A percentile compares a stretch with the other conserved stretches of the same genome.
Conservation (phyloP, 805 yeast species). For the Wickerhamomyces ciferrii region DNA sequence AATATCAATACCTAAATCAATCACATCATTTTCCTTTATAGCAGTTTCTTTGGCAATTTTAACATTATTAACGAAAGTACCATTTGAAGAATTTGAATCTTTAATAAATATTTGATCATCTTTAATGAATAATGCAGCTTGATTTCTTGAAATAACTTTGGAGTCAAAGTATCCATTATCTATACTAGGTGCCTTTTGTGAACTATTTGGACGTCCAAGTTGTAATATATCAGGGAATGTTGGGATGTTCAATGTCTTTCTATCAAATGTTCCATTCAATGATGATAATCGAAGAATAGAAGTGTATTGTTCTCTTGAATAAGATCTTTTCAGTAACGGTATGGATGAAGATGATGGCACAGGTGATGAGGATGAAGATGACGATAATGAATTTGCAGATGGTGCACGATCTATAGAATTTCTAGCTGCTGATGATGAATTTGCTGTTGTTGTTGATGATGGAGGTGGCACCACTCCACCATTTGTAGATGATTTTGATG, state of each 20-base stretch:
- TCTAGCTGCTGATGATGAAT: too few species aligned
- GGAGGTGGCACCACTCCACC: neutral
- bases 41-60: conserved; percentile 58
- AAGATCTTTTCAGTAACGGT: neutral
- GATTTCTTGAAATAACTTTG: conserved; percentile 86
- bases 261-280: conserved; percentile 75
- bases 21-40: conserved; percentile 72
- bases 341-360: neutral
- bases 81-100: conserved; percentile 90
- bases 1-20: conserved; percentile 93
- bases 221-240: conserved; percentile 76
- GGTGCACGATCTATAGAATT: too few species aligned
- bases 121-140: conserved; percentile 85
- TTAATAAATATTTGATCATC: conserved; percentile 68
- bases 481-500: neutral
- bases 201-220: conserved; percentile 81
- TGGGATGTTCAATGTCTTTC: conserved; percentile 77
- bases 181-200: conserved; percentile 47
- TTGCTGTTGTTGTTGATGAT: neutral
- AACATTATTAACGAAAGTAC: conserved; percentile 81
- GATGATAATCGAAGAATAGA: conserved; percentile 71
- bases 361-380: neutral
- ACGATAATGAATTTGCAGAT: too few species aligned
- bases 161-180: conserved; percentile 94
- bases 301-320: conserved; percentile 23